Evolutionary conservation across 192 early-diverging fungal species (phyloP), one percentile per base, ranked within the genome.

Genomic region (Entomortierella beljakovae): DNA sequence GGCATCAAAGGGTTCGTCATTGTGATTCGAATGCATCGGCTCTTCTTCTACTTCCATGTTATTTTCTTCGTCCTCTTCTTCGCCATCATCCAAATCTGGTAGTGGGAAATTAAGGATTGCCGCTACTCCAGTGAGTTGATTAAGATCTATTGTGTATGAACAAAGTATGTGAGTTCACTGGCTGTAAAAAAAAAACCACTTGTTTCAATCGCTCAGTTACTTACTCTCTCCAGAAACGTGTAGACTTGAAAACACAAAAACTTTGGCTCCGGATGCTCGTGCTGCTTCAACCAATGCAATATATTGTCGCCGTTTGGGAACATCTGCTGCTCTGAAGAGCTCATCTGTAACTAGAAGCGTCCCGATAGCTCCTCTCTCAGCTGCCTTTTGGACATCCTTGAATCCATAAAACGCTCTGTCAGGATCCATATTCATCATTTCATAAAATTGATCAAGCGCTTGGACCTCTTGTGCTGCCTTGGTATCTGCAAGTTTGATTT

Each of bases 191-290:
- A 42, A 2, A 33, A 52, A 32, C 15, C 26, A 25, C 18, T 53
- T 15, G 6, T 23, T 9, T 11, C 18, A 23, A 3, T 23, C 11
- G 26, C 11, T 25, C 10, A 1, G 20, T 23, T 53, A 80, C 87
- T 85, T 85, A 91, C 90, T 95, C 84, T 99, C 98, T 60, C 98
- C 98, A 1, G 95, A 95, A 0, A 95, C 93, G 72, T 99, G 98
- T 58, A 98, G 75, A 60, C 93, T 93, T 18, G 96, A 98, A 72
- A 98, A 97, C 11, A 99, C 87, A 68, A 93, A 85, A 6, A 95
- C 93, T 33, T 89, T 88, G 15, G 94, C 96, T 25, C 92, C 94
- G 7, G 80, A 77, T 10, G 85, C 85, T 68, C 93, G 87, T 1
- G 94, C 92, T 33, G 85, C 81, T 76, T 98, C 96, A 2, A 98